Percentiles rank a stretch among this genome's conserved stretches.
These are phyloP conservation scores for Tetragonia tetragonoides DNA, from an alignment of 148 eudicot genomes.

Conservation along the genomic window DNA sequence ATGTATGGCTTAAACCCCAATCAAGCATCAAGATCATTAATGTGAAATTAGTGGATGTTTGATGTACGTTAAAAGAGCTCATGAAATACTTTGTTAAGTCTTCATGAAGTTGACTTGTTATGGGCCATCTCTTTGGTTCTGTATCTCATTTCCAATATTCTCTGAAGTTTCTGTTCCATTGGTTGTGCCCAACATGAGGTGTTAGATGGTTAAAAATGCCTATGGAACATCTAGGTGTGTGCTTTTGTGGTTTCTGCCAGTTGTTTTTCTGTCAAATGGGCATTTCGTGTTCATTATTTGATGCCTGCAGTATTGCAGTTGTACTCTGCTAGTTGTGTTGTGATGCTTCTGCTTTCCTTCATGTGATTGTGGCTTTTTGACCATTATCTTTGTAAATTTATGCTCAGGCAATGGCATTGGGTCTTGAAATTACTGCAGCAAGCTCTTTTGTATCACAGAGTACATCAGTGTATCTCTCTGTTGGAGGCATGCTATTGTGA, in stretches of 20 bases:
- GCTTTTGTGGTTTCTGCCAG: not conserved
- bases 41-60: not conserved
- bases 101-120: not conserved
- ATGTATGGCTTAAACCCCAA: not conserved
- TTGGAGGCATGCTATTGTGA: constrained; percentile 80
- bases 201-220: not conserved
- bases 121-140: not conserved
- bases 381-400: constrained; percentile 16
- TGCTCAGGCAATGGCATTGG: constrained; percentile 65
- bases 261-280: not conserved
- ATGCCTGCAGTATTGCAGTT: not conserved
- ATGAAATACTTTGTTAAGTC: not conserved
- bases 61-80: not conserved
- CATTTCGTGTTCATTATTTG: too few relatives aligned
- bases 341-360: not conserved
- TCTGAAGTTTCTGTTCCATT: not conserved
- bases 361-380: constrained; percentile 15
- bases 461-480: constrained; percentile 60
- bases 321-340: not conserved
- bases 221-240: not conserved
- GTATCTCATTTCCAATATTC: not conserved
- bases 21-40: not conserved
- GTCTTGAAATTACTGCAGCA: constrained; percentile 59
- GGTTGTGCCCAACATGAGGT: not conserved
- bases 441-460: constrained; percentile 43